phyloP scores from a whole-genome alignment of 208 protist genomes.

The Acanthamoeba rhysodes region DNA sequence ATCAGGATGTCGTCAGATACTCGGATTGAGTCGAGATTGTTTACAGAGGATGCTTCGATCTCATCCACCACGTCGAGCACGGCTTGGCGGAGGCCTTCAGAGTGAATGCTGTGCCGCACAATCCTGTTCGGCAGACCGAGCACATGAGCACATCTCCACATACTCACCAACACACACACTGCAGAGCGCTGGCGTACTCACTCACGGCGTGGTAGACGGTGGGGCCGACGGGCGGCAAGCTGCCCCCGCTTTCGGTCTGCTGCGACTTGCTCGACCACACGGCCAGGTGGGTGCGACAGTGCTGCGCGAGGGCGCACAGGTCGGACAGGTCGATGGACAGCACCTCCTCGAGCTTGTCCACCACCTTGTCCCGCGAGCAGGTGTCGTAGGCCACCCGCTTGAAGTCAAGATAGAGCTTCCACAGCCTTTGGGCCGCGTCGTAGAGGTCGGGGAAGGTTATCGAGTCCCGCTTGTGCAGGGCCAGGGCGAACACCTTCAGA shows the following conservation, averaged over 20 bases:
- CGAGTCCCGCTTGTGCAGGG: background rate
- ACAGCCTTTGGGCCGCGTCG: background rate
- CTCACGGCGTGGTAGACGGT: background rate
- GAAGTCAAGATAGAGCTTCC: slow-evolving; percentile 7
- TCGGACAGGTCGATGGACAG: background rate
- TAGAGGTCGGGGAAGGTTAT: slow-evolving; percentile 5
- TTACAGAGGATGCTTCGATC: background rate
- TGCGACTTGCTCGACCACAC: background rate
- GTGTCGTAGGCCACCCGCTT: background rate
- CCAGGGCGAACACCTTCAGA: background rate
- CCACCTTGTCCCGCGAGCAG: background rate
- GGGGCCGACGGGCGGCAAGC: background rate
- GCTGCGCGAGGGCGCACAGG: background rate
- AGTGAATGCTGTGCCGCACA: background rate
- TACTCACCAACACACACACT: background rate
- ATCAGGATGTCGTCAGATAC: background rate
- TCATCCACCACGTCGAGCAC: background rate
- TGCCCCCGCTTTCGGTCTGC: background rate
- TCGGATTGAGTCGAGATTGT: background rate
- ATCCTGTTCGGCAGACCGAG: background rate
- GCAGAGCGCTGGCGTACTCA: background rate
- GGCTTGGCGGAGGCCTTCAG: background rate
- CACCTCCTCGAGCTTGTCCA: slow-evolving; percentile 1
- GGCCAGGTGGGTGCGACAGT: background rate
- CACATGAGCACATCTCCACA: background rate